Base-by-base conservation (phyloP, 768 basidiomycete genomes). In the Russula compacta region DNA sequence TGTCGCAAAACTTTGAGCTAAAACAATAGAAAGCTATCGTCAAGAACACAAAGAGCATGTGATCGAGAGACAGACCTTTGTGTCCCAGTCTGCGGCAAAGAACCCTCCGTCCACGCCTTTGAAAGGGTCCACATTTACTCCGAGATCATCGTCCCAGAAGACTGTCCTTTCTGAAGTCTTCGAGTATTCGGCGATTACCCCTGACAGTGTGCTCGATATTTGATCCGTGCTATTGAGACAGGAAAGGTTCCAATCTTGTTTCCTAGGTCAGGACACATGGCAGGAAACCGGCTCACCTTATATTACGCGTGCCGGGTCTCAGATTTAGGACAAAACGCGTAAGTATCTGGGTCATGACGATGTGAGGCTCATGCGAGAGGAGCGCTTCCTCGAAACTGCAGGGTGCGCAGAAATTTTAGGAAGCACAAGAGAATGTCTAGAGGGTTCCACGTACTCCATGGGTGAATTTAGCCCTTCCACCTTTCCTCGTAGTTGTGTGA, bases 291-390 rank as follows among this genome's bases (percentile, higher is more conserved):
- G 71, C 83, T 75, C 75, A 89, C 89, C 86, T 88, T 74, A 90
- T 79, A 79, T 91, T 91, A 86, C 89, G 87, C 84, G 89, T 87
- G 73, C 86, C 86, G 19, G 91, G 89, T 70, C 84, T 83, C 67
- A 93, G 81, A 73, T 90, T 92, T 67, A 85, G 77, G 67, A 93
- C 80, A 71, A 93, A 92, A 61, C 84, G 82, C 60, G 78, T 78
- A 21, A 93, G 83, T 67, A 92, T 77, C 69, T 82, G 80, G 47
- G 83, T 85, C 65, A 93, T 77, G 67, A 92, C 79, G 61, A 81
- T 78, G 72, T 89, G 84, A 58, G 85, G 83, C 73, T 83, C 88
- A 67, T 77, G 79, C 66, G 81, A 79, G 73, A 91, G 74, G 67
- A 93, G 76, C 57, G 91, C 87, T 59, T 86, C 82, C 74, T 93